Base-by-base conservation (phyloP, 139 green algal genomes). In the Coccomyxa sp. region DNA sequence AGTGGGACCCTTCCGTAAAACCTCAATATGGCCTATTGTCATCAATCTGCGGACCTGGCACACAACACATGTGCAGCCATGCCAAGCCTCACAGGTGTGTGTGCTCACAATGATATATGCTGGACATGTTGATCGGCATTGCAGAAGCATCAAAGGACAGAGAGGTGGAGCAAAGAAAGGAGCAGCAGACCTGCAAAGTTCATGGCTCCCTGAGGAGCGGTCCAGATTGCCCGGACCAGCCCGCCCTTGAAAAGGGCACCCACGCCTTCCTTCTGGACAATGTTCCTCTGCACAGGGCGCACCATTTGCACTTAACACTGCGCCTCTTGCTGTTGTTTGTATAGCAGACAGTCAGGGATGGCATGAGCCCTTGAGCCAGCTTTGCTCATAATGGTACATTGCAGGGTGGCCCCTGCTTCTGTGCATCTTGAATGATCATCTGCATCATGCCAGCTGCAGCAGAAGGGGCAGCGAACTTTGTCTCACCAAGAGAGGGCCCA, bases 141-240 rank as follows among this genome's bases (percentile, higher is more conserved):
- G 33, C 44, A 71, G 64, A 71, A 33, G 31, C n/a, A n/a, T n/a
- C n/a, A n/a, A n/a, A n/a, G n/a, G n/a, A n/a, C n/a, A n/a, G n/a
- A n/a, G n/a, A n/a, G n/a, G n/a, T n/a, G n/a, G n/a, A n/a, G n/a
- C n/a, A n/a, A n/a, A n/a, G n/a, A n/a, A n/a, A n/a, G n/a, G 37
- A 1, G 31, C 37, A 5, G 39, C 39, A n/a, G n/a, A 77, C 70
- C 71, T 6, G 84, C 84, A 79, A 95, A 95, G 80, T 93, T 94
- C 86, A 95, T 92, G 54, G 90, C 90, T 0, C 91, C 91, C 24
- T 91, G 73, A 0, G 91, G 91, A 0, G 90, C 91, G 37, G 93
- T 92, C 91, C 91, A 95, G 24, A 90, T 55, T 10, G 89, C 89
- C 18, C 91, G 78, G 7, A 86, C 82, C 73, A 93, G 70, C 0